These are phyloP conservation scores for Pholiota microspora DNA, from an alignment of 768 basidiomycete genomes.

Conservation along the genomic window DNA sequence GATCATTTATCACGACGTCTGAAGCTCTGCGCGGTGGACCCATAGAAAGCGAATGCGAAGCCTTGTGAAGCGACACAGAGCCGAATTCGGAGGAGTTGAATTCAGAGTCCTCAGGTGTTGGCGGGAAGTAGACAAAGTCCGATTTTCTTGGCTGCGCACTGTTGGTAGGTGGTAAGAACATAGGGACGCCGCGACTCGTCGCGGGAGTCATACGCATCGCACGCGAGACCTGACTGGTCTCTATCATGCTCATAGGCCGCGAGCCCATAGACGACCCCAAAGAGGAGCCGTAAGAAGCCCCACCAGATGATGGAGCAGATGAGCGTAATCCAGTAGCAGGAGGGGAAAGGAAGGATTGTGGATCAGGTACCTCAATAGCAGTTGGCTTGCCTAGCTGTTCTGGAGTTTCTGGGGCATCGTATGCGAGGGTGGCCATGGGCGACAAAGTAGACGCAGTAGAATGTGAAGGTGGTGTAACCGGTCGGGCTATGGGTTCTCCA, in stretches of 20 bases:
- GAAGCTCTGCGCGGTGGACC: background rate
- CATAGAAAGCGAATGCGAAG: constrained; percentile 24
- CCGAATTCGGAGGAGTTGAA: constrained; percentile 5
- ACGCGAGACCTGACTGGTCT: constrained; percentile 34
- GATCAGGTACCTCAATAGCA: constrained; percentile 17
- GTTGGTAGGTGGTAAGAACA: constrained; percentile 29
- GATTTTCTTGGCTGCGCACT: constrained; percentile 24
- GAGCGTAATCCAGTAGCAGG: constrained; percentile 12
- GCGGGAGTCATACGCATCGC: constrained; percentile 37
- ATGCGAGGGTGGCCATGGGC: constrained; percentile 18
- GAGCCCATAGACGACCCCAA: constrained; percentile 20
- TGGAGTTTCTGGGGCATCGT: constrained; percentile 17
- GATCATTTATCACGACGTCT: background rate
- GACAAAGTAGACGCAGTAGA: constrained; percentile 11
- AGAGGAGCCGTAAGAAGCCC: constrained; percentile 17
- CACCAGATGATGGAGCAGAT: constrained; percentile 13
- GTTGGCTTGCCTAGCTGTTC: constrained; percentile 7
- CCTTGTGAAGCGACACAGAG: constrained; percentile 18
- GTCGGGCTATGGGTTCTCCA: background rate
- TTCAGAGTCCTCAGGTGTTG: constrained; percentile 28
- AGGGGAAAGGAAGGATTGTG: constrained; percentile 21
- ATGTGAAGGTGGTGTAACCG: constrained; percentile 9
- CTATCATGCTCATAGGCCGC: constrained; percentile 37
- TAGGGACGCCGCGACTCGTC: constrained; percentile 34
- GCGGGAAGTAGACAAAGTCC: constrained; percentile 35